These are phyloP conservation scores for Xerocomellus amylosporus DNA, from an alignment of 768 basidiomycete genomes.

Conservation along the genomic window DNA sequence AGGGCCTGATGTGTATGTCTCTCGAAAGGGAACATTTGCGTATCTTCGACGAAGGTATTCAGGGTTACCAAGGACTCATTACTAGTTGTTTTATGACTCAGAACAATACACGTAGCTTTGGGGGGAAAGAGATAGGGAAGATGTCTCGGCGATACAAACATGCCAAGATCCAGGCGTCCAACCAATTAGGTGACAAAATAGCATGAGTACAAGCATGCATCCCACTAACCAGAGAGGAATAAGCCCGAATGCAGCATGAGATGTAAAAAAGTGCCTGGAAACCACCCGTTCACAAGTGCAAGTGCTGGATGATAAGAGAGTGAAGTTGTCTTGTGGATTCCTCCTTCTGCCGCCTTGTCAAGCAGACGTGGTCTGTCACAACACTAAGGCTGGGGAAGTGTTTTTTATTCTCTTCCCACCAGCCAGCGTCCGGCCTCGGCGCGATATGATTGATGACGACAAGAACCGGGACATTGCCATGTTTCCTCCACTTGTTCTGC, in stretches of 20 bases:
- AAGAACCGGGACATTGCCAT: constrained; percentile 17
- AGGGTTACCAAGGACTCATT: background rate
- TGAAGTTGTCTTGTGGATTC: constrained; percentile 20
- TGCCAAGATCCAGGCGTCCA: background rate
- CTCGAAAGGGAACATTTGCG: background rate
- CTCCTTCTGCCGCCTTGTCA: constrained; percentile 17
- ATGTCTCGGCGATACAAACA: background rate
- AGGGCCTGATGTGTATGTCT: background rate
- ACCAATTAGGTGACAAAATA: background rate
- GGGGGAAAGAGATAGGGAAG: background rate
- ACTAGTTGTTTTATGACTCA: background rate
- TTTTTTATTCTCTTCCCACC: constrained; percentile 24
- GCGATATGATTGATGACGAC: constrained; percentile 22
- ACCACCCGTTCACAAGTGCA: constrained; percentile 8
- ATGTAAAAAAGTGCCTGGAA: background rate
- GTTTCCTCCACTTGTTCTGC: constrained; percentile 17
- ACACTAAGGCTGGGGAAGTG: constrained; percentile 17
- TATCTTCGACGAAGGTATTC: too few species aligned
- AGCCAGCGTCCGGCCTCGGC: constrained; percentile 16
- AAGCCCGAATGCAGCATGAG: background rate
- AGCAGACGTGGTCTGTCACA: constrained; percentile 16
- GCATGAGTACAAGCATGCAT: too few species aligned
- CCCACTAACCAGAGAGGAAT: background rate
- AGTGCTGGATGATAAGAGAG: constrained; percentile 14
- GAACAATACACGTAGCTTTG: background rate